phyloP scores from a whole-genome alignment of 2,329 filamentous ascomycete species.

The Hirsutella thompsonii region DNA sequence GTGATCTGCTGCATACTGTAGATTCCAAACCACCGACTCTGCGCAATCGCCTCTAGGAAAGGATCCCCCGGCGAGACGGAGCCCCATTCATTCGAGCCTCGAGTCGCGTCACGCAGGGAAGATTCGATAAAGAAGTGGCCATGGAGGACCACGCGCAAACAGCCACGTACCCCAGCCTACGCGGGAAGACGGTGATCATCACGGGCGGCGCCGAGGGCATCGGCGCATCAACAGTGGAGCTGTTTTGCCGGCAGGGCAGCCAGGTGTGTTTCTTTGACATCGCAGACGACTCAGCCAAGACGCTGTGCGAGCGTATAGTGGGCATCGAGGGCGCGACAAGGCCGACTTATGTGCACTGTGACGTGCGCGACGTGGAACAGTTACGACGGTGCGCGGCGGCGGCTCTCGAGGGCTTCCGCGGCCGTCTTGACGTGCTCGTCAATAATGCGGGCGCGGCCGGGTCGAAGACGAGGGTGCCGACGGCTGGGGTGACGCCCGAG shows the following conservation, averaged over 20 bases:
- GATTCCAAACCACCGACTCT: no score
- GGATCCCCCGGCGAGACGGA: no score
- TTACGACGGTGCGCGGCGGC: slow-evolving; percentile 19
- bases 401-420: slow-evolving; percentile 13
- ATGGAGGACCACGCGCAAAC: slow-evolving; percentile 1
- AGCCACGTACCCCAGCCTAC: slow-evolving; percentile 28
- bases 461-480: slow-evolving; percentile 12
- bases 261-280: slow-evolving; percentile 31
- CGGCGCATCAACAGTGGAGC: slow-evolving; percentile 28
- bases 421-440: slow-evolving; percentile 65
- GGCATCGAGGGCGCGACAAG: slow-evolving; percentile 4
- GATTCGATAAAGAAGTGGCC: background rate
- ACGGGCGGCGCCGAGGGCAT: slow-evolving; percentile 34
- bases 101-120: background rate
- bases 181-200: slow-evolving; percentile 26
- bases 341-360: slow-evolving; percentile 28
- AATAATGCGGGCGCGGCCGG: slow-evolving; percentile 58
- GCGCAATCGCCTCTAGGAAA: no score
- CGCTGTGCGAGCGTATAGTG: slow-evolving; percentile 14
- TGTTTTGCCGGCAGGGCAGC: slow-evolving; percentile 30
- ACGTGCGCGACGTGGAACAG: slow-evolving; percentile 22
- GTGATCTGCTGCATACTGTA: no score
- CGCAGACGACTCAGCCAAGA: slow-evolving; percentile 15
- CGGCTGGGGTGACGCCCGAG: slow-evolving; percentile 23
- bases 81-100: no score